Base-by-base conservation (phyloP, 2,329 filamentous ascomycete species). In the Talaromyces funiculosus region DNA sequence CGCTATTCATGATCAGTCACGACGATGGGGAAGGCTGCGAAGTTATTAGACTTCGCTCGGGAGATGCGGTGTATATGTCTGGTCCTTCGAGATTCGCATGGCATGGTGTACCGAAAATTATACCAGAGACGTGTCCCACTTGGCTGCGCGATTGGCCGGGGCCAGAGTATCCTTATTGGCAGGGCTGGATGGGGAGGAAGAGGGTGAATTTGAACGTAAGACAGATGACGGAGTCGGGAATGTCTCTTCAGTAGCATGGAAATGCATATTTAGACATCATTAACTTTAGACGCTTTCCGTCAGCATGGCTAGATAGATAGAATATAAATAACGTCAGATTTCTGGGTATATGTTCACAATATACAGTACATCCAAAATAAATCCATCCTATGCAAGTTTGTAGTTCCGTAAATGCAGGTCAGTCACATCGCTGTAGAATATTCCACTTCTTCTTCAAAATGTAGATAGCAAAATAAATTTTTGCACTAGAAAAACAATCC, bases 61-160 rank as follows among this genome's bases (percentile, higher is more conserved):
- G 94, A 0, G 93, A 97, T 77, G 91, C 87, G 0, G 85, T 97
- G 0, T 92, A 95, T 70, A 97, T 99, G 93, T 87, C 85, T 54
- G 84, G 88, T 20, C 81, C 86, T 61, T 88, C 90, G 3, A 82
- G 94, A 45, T 96, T 91, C 75, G 92, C 93, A 2, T 97, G 93
- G 93, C 94, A 97, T 76, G 92, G 90, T 12, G 92, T 97, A 12
- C 92, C 94, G 5, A 94, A 92, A 72, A 88, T 97, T 12, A 70
- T 97, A 37, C 82, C 85, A 51, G 84, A 78, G 0, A 96, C 90
- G 0, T 97, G 92, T 74, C 93, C 93, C 0, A 77, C 77, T 0
- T 89, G 87, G 73, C 74, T 97, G 54, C 77, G 80, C 60, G 78
- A 88, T 43, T 97, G 92, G 92, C 92, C 92, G 8, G 61, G 65